Evolutionary conservation across 2,329 filamentous ascomycete genomes (phyloP).

Genomic region (Fusarium coffeatum): DNA sequence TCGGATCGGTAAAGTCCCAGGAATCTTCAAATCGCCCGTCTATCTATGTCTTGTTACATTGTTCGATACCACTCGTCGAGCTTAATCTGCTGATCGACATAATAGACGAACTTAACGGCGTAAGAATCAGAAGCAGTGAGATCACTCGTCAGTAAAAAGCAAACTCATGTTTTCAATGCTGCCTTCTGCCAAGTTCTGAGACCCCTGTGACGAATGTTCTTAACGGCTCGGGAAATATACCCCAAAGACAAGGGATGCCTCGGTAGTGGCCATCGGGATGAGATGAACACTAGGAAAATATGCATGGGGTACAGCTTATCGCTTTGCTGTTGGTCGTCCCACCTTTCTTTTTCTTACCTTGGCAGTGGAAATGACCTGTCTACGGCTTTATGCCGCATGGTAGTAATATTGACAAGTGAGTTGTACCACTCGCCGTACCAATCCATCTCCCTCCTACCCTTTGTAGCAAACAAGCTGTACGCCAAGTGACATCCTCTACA

Average conservation of each 20-base stretch:
- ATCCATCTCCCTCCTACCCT: background rate
- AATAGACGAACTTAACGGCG: background rate
- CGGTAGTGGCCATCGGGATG: background rate
- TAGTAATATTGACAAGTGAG: background rate
- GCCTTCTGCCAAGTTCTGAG: background rate
- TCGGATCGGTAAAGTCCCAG: background rate
- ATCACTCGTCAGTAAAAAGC: background rate
- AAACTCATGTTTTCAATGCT: background rate
- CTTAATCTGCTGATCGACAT: slow-evolving; percentile 2
- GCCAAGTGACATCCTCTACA: background rate
- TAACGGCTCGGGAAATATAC: background rate
- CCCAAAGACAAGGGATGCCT: background rate
- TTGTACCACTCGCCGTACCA: background rate
- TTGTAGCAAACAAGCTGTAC: background rate
- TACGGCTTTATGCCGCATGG: background rate
- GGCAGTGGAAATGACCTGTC: background rate
- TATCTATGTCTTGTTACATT: background rate
- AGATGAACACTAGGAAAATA: background rate
- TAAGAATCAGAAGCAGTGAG: background rate
- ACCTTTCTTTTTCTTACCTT: background rate
- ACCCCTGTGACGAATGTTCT: background rate
- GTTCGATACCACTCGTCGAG: background rate
- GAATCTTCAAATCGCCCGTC: background rate
- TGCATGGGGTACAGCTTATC: background rate
- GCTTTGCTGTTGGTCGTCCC: background rate